Evolutionary conservation across 2,329 filamentous ascomycete species (phyloP).

Genomic region (Aspergillus pseudoterreus): DNA sequence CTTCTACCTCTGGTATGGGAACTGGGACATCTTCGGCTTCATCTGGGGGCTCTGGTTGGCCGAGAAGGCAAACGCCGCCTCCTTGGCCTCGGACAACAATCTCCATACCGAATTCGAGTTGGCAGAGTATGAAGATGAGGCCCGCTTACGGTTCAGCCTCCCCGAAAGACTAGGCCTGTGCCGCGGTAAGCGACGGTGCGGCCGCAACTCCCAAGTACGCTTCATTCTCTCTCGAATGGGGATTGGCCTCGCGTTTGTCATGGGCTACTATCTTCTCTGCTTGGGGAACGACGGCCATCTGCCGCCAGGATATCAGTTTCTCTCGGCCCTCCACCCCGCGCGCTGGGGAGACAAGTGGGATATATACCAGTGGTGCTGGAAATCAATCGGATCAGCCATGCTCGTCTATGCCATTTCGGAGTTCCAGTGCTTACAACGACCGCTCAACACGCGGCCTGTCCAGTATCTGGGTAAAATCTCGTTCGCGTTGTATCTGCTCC

Average conservation of each 20-base stretch:
- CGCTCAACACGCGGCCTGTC: slow-evolving; percentile 15
- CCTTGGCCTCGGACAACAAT: not conserved
- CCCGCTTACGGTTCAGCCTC: not conserved
- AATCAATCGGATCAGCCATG: slow-evolving; percentile 13
- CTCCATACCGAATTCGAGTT: not conserved
- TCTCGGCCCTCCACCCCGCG: slow-evolving; percentile 11
- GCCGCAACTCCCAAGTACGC: not conserved
- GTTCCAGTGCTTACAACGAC: slow-evolving; percentile 15
- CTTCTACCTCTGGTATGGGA: slow-evolving; percentile 20
- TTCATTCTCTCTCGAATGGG: not conserved
- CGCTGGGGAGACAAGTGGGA: slow-evolving; percentile 17
- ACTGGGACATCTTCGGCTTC: slow-evolving; percentile 21
- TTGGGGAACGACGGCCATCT: slow-evolving; percentile 17
- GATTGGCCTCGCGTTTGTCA: slow-evolving; percentile 7
- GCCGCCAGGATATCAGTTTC: slow-evolving; percentile 18
- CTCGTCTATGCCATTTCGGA: slow-evolving; percentile 18
- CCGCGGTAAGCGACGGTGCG: not conserved
- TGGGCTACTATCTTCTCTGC: slow-evolving; percentile 18
- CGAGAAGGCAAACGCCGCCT: slow-evolving; percentile 5
- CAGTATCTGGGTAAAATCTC: slow-evolving; percentile 29
- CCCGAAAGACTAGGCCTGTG: not conserved
- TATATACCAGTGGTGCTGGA: slow-evolving; percentile 20
- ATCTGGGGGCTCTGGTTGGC: slow-evolving; percentile 20
- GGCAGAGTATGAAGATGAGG: not conserved
- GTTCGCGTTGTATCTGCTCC: slow-evolving; percentile 28